phyloP scores from a whole-genome alignment of 2,329 filamentous ascomycete species.

The Botryotinia calthae region DNA sequence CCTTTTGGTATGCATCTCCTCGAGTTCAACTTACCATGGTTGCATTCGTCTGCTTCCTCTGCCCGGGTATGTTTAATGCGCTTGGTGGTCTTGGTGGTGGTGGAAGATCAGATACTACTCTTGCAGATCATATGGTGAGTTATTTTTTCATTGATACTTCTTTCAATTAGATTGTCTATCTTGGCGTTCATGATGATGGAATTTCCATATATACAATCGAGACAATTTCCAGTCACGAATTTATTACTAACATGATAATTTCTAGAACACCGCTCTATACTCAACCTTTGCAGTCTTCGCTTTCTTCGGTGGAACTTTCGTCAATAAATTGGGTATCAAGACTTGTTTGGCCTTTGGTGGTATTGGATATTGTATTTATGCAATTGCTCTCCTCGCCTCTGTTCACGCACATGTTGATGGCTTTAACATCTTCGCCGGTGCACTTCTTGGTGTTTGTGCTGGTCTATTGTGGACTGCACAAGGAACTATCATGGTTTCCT shows the following conservation, averaged over 20 bases:
- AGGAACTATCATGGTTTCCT: slow-evolving; percentile 86
- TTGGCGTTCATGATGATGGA: not conserved
- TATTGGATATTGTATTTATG: slow-evolving; percentile 73
- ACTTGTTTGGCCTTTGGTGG: slow-evolving; percentile 69
- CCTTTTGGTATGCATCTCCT: slow-evolving; percentile 71
- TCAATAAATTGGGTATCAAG: slow-evolving; percentile 72
- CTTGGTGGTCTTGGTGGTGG: slow-evolving; percentile 63
- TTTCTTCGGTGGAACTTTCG: slow-evolving; percentile 72
- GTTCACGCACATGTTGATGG: slow-evolving; percentile 65
- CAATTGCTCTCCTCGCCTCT: slow-evolving; percentile 67
- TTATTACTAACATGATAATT: slow-evolving; percentile 12
- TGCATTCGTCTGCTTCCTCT: slow-evolving; percentile 67
- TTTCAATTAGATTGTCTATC: not conserved
- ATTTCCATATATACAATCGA: not conserved
- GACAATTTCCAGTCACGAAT: not conserved
- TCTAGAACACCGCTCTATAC: slow-evolving; percentile 46
- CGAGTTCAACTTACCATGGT: slow-evolving; percentile 70
- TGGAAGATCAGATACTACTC: slow-evolving; percentile 52
- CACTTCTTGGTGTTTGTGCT: slow-evolving; percentile 73
- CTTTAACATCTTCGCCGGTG: slow-evolving; percentile 75
- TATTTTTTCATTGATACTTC: not conserved
- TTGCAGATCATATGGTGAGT: slow-evolving; percentile 50
- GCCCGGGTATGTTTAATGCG: slow-evolving; percentile 72
- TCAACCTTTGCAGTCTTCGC: slow-evolving; percentile 57
- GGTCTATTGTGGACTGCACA: slow-evolving; percentile 80